A percentile compares a stretch with the other conserved stretches of the same genome.
These are phyloP conservation scores for Suillus brevipes DNA, from an alignment of 768 basidiomycete species.

Conservation along the genomic window DNA sequence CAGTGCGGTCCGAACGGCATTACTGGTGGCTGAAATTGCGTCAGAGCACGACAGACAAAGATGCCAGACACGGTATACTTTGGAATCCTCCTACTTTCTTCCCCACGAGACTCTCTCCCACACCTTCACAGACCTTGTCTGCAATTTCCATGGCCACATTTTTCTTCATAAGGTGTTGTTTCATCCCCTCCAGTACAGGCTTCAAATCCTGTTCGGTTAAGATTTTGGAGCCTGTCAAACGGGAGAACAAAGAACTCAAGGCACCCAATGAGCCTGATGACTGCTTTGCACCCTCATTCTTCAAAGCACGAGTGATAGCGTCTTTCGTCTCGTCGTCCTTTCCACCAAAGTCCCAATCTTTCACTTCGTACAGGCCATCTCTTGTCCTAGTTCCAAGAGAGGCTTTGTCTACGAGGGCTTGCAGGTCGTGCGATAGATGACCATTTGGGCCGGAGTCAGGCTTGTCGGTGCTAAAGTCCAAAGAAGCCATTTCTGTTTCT, in stretches of 20 bases:
- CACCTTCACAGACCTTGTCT: slow-evolving; percentile 91
- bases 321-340: slow-evolving; percentile 28
- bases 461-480: slow-evolving; percentile 82
- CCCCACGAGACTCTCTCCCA: slow-evolving; percentile 87
- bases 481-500: slow-evolving; percentile 87
- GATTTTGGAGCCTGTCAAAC: slow-evolving; percentile 82
- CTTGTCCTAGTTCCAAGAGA: slow-evolving; percentile 76
- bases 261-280: slow-evolving; percentile 54
- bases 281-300: slow-evolving; percentile 38
- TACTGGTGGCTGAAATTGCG: slow-evolving; percentile 64
- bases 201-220: slow-evolving; percentile 80
- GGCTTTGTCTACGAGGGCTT: slow-evolving; percentile 63
- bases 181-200: slow-evolving; percentile 92
- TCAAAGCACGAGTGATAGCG: slow-evolving; percentile 61
- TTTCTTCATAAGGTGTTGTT: slow-evolving; percentile 97
- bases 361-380: slow-evolving; percentile 75
- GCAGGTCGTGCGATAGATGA: slow-evolving; percentile 47
- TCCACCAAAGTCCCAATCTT: slow-evolving; percentile 80
- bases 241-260: slow-evolving; percentile 78
- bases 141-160: slow-evolving; percentile 97
- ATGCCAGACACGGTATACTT: slow-evolving; percentile 49
- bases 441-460: slow-evolving; percentile 34
- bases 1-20: slow-evolving; percentile 80
- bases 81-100: slow-evolving; percentile 90
- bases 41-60: slow-evolving; percentile 7